Percentiles rank a stretch among this genome's conserved stretches.
These are phyloP conservation scores for Spinacia oleracea DNA, from an alignment of 179 eudicot species.

Conservation along the genomic window DNA sequence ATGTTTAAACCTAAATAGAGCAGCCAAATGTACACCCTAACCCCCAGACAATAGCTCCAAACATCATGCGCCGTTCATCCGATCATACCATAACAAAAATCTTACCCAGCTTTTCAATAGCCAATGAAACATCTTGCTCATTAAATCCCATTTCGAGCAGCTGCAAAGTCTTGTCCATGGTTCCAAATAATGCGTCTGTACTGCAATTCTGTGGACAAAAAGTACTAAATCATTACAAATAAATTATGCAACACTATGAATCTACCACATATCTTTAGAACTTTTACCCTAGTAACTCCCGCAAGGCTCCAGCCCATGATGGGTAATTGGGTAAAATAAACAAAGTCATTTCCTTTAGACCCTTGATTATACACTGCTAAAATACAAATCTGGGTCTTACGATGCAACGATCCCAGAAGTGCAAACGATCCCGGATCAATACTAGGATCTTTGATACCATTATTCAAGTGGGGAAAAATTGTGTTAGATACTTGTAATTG, in stretches of 20 bases:
- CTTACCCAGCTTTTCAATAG: constrained; percentile 84
- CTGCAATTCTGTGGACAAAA: constrained; percentile 45
- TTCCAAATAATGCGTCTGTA: constrained; percentile 75
- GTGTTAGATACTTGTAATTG: no score
- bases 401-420: not conserved
- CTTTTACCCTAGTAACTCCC: not conserved
- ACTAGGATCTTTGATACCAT: not conserved
- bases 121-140: constrained; percentile 80
- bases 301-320: not conserved
- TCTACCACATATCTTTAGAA: not conserved
- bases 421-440: not conserved
- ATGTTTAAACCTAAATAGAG: no score
- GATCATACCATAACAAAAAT: not conserved
- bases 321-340: not conserved
- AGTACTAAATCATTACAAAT: constrained; percentile 1
- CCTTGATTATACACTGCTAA: not conserved
- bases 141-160: constrained; percentile 87
- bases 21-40: not conserved
- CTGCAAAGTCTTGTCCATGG: constrained; percentile 81
- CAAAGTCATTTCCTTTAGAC: not conserved
- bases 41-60: not conserved
- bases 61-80: not conserved
- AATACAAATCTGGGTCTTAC: not conserved
- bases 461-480: no score
- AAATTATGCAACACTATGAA: not conserved